These are phyloP conservation scores for Calonectria crousiana DNA, from an alignment of 2,329 filamentous ascomycete species.

Conservation along the genomic window DNA sequence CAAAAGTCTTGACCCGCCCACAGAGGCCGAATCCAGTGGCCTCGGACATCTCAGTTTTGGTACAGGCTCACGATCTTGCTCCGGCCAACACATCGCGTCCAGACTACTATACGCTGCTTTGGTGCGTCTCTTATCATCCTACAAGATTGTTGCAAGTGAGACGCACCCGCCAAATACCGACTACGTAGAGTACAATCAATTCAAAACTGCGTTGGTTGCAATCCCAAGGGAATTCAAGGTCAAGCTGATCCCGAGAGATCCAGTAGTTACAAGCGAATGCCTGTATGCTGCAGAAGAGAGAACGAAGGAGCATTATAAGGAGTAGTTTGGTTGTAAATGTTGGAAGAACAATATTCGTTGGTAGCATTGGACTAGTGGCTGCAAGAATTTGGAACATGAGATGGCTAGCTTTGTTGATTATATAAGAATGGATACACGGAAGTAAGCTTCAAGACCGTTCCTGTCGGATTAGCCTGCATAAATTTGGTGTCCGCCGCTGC, in stretches of 20 bases:
- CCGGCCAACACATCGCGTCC: slow-evolving; percentile 63
- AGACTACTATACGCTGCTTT: slow-evolving; percentile 63
- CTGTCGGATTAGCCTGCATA: background rate
- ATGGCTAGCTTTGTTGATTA: background rate
- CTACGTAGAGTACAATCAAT: slow-evolving; percentile 72
- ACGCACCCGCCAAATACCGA: slow-evolving; percentile 68
- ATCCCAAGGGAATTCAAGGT: slow-evolving; percentile 71
- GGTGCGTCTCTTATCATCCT: slow-evolving; percentile 61
- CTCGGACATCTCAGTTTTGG: slow-evolving; percentile 63
- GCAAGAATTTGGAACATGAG: background rate
- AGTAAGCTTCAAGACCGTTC: too few relatives aligned
- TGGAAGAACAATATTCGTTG: background rate
- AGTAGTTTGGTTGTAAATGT: slow-evolving; percentile 35
- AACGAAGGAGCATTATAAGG: slow-evolving; percentile 62
- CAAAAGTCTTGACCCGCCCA: slow-evolving; percentile 48
- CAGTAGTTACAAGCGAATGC: slow-evolving; percentile 51
- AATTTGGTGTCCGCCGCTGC: background rate
- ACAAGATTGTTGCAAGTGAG: slow-evolving; percentile 62
- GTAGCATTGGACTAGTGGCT: background rate
- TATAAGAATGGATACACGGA: background rate
- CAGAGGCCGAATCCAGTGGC: slow-evolving; percentile 46
- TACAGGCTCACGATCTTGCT: slow-evolving; percentile 63
- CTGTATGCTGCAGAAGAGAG: slow-evolving; percentile 56
- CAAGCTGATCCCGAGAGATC: slow-evolving; percentile 64
- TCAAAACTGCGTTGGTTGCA: slow-evolving; percentile 70